phyloP scores from a whole-genome alignment of 768 basidiomycete genomes.

The Cytidiella melzeri region DNA sequence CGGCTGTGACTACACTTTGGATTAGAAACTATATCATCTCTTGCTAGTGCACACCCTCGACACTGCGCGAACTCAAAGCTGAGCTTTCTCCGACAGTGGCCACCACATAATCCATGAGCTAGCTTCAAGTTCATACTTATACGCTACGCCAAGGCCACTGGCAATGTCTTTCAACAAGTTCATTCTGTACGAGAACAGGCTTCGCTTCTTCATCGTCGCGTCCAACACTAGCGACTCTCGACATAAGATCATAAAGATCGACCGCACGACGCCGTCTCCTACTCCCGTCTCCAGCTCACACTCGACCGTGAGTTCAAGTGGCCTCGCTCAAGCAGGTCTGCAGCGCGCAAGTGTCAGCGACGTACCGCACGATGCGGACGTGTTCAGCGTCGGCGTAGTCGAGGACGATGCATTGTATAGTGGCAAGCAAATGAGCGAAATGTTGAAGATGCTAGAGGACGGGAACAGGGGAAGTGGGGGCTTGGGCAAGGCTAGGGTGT shows the following conservation, averaged over 20 bases:
- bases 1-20: too few relatives aligned
- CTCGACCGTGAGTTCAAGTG: background rate
- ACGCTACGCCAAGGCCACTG: too few relatives aligned
- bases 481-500: conserved; percentile 68
- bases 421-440: conserved; percentile 81
- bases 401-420: conserved; percentile 90
- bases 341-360: background rate
- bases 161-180: conserved; percentile 62
- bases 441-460: conserved; percentile 93
- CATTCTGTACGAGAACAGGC: conserved; percentile 88
- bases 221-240: conserved; percentile 84
- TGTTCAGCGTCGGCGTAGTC: conserved; percentile 62
- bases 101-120: too few relatives aligned
- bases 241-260: conserved; percentile 90
- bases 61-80: too few relatives aligned
- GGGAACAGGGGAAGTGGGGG: conserved; percentile 89
- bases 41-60: too few relatives aligned
- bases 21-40: too few relatives aligned
- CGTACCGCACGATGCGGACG: background rate
- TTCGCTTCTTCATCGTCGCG: conserved; percentile 88
- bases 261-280: conserved; percentile 52
- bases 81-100: too few relatives aligned
- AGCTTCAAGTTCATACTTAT: too few relatives aligned
- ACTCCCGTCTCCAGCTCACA: background rate
- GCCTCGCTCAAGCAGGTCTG: background rate